phyloP scores from a whole-genome alignment of 768 basidiomycete species.

The Hericium coralloides region DNA sequence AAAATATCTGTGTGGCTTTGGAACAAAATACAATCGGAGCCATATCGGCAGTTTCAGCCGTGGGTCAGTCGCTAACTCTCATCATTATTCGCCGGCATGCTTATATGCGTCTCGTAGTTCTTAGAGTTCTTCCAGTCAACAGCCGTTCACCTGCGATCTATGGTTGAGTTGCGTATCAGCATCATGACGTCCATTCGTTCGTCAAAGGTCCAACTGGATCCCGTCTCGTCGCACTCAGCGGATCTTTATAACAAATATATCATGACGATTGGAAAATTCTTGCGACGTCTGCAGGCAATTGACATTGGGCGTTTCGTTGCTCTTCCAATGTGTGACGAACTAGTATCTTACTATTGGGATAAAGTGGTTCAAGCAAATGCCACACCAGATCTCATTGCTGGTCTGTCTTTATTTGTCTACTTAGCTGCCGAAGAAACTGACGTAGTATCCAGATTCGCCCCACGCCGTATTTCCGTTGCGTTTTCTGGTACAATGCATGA shows the following conservation, averaged over 20 bases:
- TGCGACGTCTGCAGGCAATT: constrained; percentile 64
- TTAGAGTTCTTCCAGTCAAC: constrained; percentile 53
- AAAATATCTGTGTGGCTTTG: constrained; percentile 71
- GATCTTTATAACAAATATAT: constrained; percentile 60
- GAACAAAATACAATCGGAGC: constrained; percentile 25
- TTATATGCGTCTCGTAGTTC: constrained; percentile 33
- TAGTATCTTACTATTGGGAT: constrained; percentile 77
- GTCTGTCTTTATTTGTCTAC: constrained; percentile 23
- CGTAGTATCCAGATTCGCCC: constrained; percentile 39
- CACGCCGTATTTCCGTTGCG: constrained; percentile 66
- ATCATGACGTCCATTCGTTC: constrained; percentile 37
- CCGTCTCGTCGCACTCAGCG: constrained; percentile 35
- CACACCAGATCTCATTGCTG: constrained; percentile 43
- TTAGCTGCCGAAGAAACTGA: not conserved
- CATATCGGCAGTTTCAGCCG: constrained; percentile 33
- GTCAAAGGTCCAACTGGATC: constrained; percentile 24
- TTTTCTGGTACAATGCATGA: constrained; percentile 78
- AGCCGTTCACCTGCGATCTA: constrained; percentile 40
- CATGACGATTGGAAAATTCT: constrained; percentile 70
- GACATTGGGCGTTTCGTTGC: constrained; percentile 47
- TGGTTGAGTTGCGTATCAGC: constrained; percentile 50
- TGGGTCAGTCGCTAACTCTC: constrained; percentile 37
- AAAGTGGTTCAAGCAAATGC: constrained; percentile 67
- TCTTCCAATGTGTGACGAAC: constrained; percentile 52
- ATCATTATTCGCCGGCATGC: not conserved